phyloP scores from a whole-genome alignment of 371 early-diverging fungal genomes.

The Saksenaea vasiformis region DNA sequence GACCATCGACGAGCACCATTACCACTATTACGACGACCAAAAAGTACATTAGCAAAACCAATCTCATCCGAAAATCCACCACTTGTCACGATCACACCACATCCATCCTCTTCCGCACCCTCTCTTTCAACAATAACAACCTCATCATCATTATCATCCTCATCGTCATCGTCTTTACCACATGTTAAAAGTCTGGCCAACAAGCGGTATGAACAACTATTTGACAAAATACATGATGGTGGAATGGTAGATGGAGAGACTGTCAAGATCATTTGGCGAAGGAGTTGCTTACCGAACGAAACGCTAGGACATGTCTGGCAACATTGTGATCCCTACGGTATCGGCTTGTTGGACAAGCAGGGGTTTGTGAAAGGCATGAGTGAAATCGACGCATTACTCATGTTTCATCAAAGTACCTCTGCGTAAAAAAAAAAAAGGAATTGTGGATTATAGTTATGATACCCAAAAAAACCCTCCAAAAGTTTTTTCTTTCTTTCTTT shows the following conservation, averaged over 20 bases:
- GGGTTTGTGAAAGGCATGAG: constrained; percentile 48
- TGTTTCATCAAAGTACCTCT: not conserved
- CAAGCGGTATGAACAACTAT: constrained; percentile 37
- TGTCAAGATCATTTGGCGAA: constrained; percentile 35
- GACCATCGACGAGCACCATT: too few species aligned
- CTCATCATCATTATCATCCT: not conserved
- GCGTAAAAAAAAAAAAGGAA: constrained; percentile 11
- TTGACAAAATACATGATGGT: constrained; percentile 40
- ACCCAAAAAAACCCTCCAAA: not conserved
- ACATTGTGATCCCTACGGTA: constrained; percentile 41
- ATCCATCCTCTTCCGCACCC: not conserved
- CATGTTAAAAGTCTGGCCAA: not conserved
- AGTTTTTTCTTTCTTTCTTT: not conserved
- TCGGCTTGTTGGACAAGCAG: constrained; percentile 45
- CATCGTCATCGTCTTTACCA: not conserved
- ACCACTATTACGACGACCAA: too few species aligned
- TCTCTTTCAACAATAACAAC: not conserved
- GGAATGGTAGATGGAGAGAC: constrained; percentile 44
- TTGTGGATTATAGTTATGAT: not conserved
- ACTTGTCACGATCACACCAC: too few species aligned
- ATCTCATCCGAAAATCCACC: too few species aligned
- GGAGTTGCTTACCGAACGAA: constrained; percentile 35
- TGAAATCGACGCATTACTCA: constrained; percentile 34
- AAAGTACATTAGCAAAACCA: too few species aligned
- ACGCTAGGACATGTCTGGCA: constrained; percentile 41